These are phyloP conservation scores for Fusarium kyushuense DNA, from an alignment of 2,329 filamentous ascomycete species.

Conservation along the genomic window DNA sequence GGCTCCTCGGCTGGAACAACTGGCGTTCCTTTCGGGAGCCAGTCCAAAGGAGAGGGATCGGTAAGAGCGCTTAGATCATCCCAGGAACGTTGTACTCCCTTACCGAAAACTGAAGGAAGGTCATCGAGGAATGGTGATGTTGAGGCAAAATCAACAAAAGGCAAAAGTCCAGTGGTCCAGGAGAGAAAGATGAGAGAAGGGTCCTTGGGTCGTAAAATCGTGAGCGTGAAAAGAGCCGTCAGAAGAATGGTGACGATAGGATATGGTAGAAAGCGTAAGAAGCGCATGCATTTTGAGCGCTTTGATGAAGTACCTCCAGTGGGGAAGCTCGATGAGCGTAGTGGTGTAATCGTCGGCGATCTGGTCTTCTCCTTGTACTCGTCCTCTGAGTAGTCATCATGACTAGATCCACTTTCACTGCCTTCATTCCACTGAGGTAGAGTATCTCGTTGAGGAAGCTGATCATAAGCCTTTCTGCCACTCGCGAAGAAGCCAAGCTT, in stretches of 20 bases:
- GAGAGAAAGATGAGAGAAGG: conserved; percentile 52
- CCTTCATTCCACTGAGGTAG: conserved; percentile 2
- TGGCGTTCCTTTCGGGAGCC: conserved; percentile 41
- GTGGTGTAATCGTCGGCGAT: neutral
- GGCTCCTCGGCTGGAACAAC: neutral
- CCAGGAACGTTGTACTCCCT: conserved; percentile 47
- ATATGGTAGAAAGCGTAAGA: conserved; percentile 34
- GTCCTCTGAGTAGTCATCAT: conserved; percentile 1
- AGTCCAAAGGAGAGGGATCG: conserved; percentile 36
- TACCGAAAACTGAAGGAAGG: conserved; percentile 42
- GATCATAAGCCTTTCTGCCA: conserved; percentile 16
- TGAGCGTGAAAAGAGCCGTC: conserved; percentile 43
- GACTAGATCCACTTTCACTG: conserved; percentile 10
- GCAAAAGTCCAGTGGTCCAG: conserved; percentile 52
- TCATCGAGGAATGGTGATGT: conserved; percentile 49
- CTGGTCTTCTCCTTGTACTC: conserved; percentile 33
- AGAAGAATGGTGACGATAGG: conserved; percentile 44
- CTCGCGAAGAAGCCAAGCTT: conserved; percentile 15
- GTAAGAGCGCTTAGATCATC: conserved; percentile 48
- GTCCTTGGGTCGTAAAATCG: conserved; percentile 49
- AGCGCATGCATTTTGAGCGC: conserved; percentile 6
- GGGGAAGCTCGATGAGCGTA: neutral
- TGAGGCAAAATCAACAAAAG: conserved; percentile 52
- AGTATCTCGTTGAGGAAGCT: conserved; percentile 23
- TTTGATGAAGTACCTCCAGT: neutral